Base-by-base conservation (phyloP, 768 basidiomycete genomes). In the Dictyophora rubrovolvata region DNA sequence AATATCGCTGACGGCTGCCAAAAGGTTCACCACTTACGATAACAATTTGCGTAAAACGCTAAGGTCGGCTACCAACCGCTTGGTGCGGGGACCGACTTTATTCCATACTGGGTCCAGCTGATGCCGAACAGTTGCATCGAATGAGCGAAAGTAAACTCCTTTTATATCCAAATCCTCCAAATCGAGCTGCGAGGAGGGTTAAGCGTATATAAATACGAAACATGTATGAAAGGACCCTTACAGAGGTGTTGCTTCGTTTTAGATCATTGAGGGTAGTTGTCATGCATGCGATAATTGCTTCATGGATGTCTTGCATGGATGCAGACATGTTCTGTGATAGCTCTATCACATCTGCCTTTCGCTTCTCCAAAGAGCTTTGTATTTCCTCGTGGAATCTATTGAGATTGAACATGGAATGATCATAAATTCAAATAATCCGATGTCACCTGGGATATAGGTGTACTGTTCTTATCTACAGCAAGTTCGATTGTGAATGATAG, bases 51-150 rank as follows among this genome's bases (percentile, higher is more conserved):
- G 79, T 0, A 99, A 77, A 1, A 85, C 87, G 0, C 87, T 84
- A 17, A 99, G 80, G 68, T 98, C 95, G 54, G 77, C 81, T 9
- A 97, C 92, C 11, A 98, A 81, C 61, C 93, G 90, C 65, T 90
- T 93, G 5, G 94, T 98, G 61, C 82, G 86, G 0, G 90, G 85
- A 0, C 93, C 93, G 23, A 95, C 94, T 72, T 93, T 91, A 70
- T 98, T 93, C 95, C 96, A 98, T 7, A 96, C 87, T 0, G 93
- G 79, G 69, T 96, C 92, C 8, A 98, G 80, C 66, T 94, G 92
- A 34, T 83, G 81, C 2, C 94, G 83, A 1, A 97, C 93, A 53
- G 95, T 79, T 18, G 80, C 73, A 66, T 97, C 94, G 66, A 98
- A 99, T 1, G 89, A 91, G 35, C 84, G 83, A 70, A 97, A 98